Conservation (phyloP, 1,284 basidiomycete species). For the Malassezia caprae region DNA sequence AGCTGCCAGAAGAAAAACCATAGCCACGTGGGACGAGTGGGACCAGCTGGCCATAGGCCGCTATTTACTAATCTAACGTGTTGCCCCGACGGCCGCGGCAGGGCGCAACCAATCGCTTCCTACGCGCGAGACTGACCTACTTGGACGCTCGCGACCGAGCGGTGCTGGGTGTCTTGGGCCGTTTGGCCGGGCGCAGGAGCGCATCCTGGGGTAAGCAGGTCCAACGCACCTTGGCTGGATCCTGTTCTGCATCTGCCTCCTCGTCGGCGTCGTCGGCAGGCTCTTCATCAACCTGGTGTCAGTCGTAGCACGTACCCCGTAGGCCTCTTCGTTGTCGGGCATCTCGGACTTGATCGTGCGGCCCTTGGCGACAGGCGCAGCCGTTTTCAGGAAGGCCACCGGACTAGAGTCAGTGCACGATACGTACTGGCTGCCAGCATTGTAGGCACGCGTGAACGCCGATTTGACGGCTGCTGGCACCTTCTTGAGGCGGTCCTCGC, state of each 20-base stretch:
- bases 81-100: constrained; percentile 1
- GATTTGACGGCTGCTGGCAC: constrained; percentile 72
- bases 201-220: background rate
- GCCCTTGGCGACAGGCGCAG: background rate
- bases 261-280: background rate
- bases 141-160: background rate
- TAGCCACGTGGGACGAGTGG: background rate
- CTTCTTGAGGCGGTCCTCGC: constrained; percentile 62
- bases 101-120: background rate
- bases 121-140: background rate
- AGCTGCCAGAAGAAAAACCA: constrained; percentile 6
- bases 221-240: constrained; percentile 5
- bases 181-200: constrained; percentile 2
- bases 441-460: constrained; percentile 59
- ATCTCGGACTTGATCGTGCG: constrained; percentile 8
- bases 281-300: constrained; percentile 15
- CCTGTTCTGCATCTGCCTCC: background rate
- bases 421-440: constrained; percentile 9
- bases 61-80: constrained; percentile 1
- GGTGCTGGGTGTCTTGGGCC: constrained; percentile 1
- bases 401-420: constrained; percentile 5
- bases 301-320: constrained; percentile 3
- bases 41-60: constrained; percentile 1
- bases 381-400: constrained; percentile 9
- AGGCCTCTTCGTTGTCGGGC: constrained; percentile 16